These are phyloP conservation scores for Favolaschia claudopus DNA, from an alignment of 768 basidiomycete genomes.

Conservation along the genomic window DNA sequence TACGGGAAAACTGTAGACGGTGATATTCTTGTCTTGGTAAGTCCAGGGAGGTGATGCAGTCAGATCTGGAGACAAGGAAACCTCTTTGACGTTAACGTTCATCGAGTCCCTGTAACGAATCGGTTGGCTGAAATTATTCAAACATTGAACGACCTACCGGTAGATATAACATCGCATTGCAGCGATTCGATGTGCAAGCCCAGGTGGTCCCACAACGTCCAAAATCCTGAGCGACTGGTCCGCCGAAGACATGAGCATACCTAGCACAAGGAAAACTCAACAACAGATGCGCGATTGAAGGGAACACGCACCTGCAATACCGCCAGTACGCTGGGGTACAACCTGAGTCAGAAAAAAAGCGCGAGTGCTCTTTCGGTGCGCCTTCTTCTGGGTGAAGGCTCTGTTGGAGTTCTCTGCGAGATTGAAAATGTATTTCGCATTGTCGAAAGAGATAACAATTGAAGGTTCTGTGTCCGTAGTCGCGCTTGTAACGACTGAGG, in stretches of 20 bases:
- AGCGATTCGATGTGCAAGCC: conserved; percentile 61
- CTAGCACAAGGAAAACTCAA: conserved; percentile 48
- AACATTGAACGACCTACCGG: conserved; percentile 47
- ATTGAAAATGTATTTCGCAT: conserved; percentile 88
- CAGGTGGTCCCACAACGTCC: conserved; percentile 63
- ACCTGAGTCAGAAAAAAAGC: conserved; percentile 78
- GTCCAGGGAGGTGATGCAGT: conserved; percentile 36
- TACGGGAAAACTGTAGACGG: conserved; percentile 57
- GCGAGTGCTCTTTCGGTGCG: conserved; percentile 70
- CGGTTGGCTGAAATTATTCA: background rate
- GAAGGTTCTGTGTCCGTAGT: conserved; percentile 86
- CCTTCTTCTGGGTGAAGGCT: conserved; percentile 70
- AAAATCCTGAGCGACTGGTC: conserved; percentile 58
- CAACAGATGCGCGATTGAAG: background rate
- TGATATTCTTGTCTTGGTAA: conserved; percentile 57
- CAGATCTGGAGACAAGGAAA: conserved; percentile 28
- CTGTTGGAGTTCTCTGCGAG: conserved; percentile 83
- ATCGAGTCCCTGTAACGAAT: conserved; percentile 46
- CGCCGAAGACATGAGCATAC: conserved; percentile 59
- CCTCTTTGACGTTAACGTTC: conserved; percentile 46
- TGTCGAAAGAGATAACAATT: conserved; percentile 75
- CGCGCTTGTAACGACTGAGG: conserved; percentile 61
- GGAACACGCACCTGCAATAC: conserved; percentile 69
- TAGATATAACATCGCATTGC: conserved; percentile 61
- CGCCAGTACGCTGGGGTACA: conserved; percentile 67